Conservation (phyloP, 1,139 yeast genomes). For the Torulaspora globosa region DNA sequence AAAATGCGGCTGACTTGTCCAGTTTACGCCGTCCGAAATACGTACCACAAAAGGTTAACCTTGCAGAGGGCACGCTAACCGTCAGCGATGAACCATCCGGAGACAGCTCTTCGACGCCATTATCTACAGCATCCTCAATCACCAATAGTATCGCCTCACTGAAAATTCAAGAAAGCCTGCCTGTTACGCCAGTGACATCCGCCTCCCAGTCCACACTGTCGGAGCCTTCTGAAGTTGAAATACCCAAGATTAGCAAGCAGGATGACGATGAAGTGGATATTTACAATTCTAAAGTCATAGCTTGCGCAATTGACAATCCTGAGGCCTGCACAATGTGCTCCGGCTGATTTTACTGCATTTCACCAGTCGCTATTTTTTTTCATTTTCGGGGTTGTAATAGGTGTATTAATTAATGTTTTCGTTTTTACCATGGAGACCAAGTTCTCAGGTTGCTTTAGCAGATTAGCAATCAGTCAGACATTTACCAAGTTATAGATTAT, state of each 20-base stretch:
- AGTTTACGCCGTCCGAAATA: constrained; percentile 55
- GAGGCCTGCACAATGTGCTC: constrained; percentile 99
- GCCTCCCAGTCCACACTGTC: constrained; percentile 47
- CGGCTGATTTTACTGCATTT: constrained; percentile 49
- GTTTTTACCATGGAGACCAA: constrained; percentile 7
- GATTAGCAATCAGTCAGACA: not conserved
- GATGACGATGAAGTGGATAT: constrained; percentile 52
- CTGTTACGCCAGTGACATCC: constrained; percentile 42
- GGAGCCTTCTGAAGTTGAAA: constrained; percentile 19
- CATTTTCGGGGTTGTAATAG: constrained; percentile 15
- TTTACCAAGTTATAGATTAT: constrained; percentile 1
- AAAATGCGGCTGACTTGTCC: constrained; percentile 50
- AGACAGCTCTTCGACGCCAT: constrained; percentile 27
- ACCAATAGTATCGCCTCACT: constrained; percentile 34
- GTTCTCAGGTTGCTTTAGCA: constrained; percentile 3
- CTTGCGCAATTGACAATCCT: constrained; percentile 95
- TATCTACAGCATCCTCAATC: constrained; percentile 32
- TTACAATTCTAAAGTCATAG: constrained; percentile 87
- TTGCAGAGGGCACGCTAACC: constrained; percentile 35
- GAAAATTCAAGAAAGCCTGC: constrained; percentile 30
- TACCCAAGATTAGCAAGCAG: constrained; percentile 20
- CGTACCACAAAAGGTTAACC: constrained; percentile 38
- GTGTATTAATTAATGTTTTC: constrained; percentile 13
- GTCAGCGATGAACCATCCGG: constrained; percentile 28
- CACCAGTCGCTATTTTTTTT: constrained; percentile 11